These are phyloP conservation scores for Sclerotinia borealis DNA, from an alignment of 2,329 filamentous ascomycete species.

Conservation along the genomic window DNA sequence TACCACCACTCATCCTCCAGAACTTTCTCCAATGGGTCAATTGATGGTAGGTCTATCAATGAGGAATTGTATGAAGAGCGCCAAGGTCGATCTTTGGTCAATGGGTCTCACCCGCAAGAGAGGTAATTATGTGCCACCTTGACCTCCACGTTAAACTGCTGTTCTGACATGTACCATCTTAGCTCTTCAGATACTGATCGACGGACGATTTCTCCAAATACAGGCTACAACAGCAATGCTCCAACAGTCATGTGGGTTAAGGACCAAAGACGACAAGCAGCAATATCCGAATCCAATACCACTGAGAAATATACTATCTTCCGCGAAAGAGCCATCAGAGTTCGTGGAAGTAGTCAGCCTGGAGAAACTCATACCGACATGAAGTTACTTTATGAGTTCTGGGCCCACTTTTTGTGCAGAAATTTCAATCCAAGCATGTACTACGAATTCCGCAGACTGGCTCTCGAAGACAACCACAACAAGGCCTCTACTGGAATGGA, in stretches of 20 bases:
- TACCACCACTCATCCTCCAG: slow-evolving; percentile 38
- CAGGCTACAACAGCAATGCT: slow-evolving; percentile 20
- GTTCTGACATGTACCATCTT: slow-evolving; percentile 3
- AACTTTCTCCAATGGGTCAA: slow-evolving; percentile 50
- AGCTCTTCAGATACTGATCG: slow-evolving; percentile 27
- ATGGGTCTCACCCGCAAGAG: slow-evolving; percentile 35
- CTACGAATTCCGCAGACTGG: slow-evolving; percentile 62
- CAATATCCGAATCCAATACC: slow-evolving; percentile 32
- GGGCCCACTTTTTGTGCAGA: slow-evolving; percentile 64
- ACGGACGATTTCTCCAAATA: slow-evolving; percentile 22
- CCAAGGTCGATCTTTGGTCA: slow-evolving; percentile 33
- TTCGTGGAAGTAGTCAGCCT: slow-evolving; percentile 32
- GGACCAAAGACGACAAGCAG: slow-evolving; percentile 30
- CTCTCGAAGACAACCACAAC: slow-evolving; percentile 56
- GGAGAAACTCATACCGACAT: slow-evolving; percentile 48
- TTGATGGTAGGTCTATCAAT: slow-evolving; percentile 46
- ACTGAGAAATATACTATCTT: slow-evolving; percentile 35
- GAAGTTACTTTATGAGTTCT: slow-evolving; percentile 66
- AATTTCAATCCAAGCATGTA: slow-evolving; percentile 75
- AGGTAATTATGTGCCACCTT: slow-evolving; percentile 29
- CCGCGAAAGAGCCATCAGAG: slow-evolving; percentile 36
- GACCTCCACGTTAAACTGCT: not conserved
- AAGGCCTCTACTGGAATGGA: slow-evolving; percentile 51
- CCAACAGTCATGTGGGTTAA: slow-evolving; percentile 36
- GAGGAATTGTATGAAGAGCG: slow-evolving; percentile 40